Evolutionary conservation across 2,329 filamentous ascomycete genomes (phyloP), one percentile per base, ranked within the genome.

Genomic region (Neospermospora avenae): DNA sequence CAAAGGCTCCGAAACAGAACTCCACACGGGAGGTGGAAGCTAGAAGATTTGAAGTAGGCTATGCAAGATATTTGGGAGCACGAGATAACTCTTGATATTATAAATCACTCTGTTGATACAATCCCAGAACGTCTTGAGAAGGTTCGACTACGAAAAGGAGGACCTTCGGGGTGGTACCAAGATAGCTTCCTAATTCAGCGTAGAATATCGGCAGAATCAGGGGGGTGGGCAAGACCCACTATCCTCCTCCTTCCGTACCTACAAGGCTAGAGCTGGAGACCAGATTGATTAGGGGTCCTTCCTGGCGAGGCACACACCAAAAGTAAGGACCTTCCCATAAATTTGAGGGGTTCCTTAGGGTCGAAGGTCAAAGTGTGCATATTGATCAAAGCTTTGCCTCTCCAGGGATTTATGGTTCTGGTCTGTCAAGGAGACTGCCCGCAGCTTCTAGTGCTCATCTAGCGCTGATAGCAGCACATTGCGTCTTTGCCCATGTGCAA

Each of bases 371-470:
- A 46, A 41, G 41, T 31, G 41, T 60, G 45, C 52, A 48, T 45
- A 57, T 41, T 24, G 37, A 51, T 44, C 31, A 49, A 58, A 57
- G 41, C 46, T 62, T 49, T 55, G 46, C 41, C 51, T 22, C 41
- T 53, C 48, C 28, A 54, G 22, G 46, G 42, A 6, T 31, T 31
- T 5, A 31, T 6, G 11, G 11, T 31, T 31, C 28, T 49, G n/a
- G n/a, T 55, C 59, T 48, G 18, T 35, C 6, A 39, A 25, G 16
- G 48, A 48, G 20, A 24, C n/a, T 20, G 22, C 52, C 45, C 16
- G 25, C 28, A 25, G 51, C 25, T 44, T 24, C 25, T 55, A 54
- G 14, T 58, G 53, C 46, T 39, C 31, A 35, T 44, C 55, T 37
- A 41, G 41, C 44, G 53, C 58, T 45, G 53, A 53, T 56, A 51